Evolutionary conservation across 2,329 filamentous ascomycete genomes (phyloP).

Genomic region (Grosmannia penicillata): DNA sequence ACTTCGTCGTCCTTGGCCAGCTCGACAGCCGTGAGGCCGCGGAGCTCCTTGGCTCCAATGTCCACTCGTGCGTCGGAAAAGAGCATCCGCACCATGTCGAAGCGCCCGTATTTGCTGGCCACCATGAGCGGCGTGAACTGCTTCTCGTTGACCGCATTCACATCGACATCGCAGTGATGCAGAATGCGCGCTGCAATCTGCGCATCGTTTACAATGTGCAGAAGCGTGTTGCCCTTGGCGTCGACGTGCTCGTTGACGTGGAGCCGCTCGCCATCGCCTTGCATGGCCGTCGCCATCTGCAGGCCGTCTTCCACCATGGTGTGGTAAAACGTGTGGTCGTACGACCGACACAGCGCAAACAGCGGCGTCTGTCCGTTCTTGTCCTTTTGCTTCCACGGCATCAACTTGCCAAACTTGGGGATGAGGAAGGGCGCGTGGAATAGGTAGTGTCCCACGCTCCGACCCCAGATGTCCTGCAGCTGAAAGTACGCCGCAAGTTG

Average conservation of each 20-base stretch:
- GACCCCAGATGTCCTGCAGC: constrained; percentile 67
- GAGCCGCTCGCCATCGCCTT: constrained; percentile 64
- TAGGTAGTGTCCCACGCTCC: constrained; percentile 87
- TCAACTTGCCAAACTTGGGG: constrained; percentile 53
- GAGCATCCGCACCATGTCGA: constrained; percentile 79
- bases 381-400: constrained; percentile 84
- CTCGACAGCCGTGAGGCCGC: constrained; percentile 87
- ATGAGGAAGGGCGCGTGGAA: constrained; percentile 84
- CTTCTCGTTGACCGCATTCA: constrained; percentile 90
- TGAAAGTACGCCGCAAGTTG: constrained; percentile 54
- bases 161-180: constrained; percentile 78
- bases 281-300: constrained; percentile 54
- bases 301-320: constrained; percentile 78
- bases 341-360: constrained; percentile 87
- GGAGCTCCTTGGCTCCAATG: constrained; percentile 63
- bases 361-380: constrained; percentile 97
- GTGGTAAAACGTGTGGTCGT: constrained; percentile 79
- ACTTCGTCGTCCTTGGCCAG: constrained; percentile 97
- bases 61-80: constrained; percentile 85
- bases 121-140: constrained; percentile 94
- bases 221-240: constrained; percentile 77
- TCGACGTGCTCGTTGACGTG: constrained; percentile 91
- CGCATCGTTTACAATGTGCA: constrained; percentile 90
- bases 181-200: constrained; percentile 62
- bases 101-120: constrained; percentile 91